A percentile compares a stretch with the other conserved stretches of the same genome.
These are phyloP conservation scores for Rachicladosporium sp. DNA, from an alignment of 2,329 filamentous ascomycete species.

Conservation along the genomic window DNA sequence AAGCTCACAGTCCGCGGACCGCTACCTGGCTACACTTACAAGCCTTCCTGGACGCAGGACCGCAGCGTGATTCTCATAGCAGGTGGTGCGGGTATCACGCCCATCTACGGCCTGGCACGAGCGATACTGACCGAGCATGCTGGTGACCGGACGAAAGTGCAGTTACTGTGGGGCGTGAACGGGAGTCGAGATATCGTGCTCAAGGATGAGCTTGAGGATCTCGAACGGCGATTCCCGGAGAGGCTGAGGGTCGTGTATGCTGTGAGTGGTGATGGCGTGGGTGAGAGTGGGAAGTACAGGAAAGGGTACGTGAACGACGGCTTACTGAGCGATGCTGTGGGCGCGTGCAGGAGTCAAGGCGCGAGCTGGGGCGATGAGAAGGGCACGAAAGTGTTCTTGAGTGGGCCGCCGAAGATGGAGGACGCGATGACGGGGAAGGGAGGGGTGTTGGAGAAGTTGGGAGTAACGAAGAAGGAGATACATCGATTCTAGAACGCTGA, in stretches of 20 bases:
- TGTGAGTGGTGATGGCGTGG: conserved; percentile 30
- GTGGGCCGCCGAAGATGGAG: conserved; percentile 58
- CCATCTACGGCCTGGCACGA: conserved; percentile 36
- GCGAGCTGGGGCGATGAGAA: conserved; percentile 19
- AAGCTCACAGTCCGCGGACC: conserved; percentile 45
- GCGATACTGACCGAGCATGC: conserved; percentile 40
- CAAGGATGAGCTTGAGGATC: conserved; percentile 41
- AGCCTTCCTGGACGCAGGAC: conserved; percentile 10
- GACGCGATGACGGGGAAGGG: conserved; percentile 39
- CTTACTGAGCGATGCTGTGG: conserved; percentile 41
- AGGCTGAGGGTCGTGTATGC: conserved; percentile 48
- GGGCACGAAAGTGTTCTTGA: conserved; percentile 52
- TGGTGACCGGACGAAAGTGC: conserved; percentile 49
- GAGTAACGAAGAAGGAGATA: conserved; percentile 46
- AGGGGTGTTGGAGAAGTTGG: conserved; percentile 46
- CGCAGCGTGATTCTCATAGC: conserved; percentile 49
- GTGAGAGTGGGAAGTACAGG: conserved; percentile 7
- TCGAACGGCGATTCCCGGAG: conserved; percentile 38
- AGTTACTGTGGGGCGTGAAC: conserved; percentile 55
- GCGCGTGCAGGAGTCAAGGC: conserved; percentile 17
- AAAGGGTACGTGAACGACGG: conserved; percentile 48
- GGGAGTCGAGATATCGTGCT: conserved; percentile 50
- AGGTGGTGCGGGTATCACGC: conserved; percentile 63
- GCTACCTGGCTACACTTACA: conserved; percentile 28
- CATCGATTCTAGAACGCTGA: conserved; percentile 39